Evolutionary conservation across 1,284 basidiomycete species (phyloP).

Genomic region (Fomitopsis betulina): DNA sequence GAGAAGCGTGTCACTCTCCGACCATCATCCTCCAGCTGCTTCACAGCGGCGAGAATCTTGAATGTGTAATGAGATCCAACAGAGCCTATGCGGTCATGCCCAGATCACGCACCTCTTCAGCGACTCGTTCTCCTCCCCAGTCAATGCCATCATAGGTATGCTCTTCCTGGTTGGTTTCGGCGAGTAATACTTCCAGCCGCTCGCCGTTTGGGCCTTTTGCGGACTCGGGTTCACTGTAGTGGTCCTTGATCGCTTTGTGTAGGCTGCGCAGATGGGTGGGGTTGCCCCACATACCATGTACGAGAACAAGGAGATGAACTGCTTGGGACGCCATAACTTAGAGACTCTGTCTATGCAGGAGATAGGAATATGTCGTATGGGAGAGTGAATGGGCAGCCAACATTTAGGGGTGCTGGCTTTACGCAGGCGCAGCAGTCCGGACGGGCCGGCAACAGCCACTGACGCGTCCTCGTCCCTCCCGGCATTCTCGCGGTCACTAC

Average conservation of each 20-base stretch:
- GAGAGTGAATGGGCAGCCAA: background rate
- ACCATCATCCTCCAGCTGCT: slow-evolving; percentile 46
- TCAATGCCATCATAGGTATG: slow-evolving; percentile 64
- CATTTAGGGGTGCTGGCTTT: background rate
- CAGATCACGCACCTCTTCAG: slow-evolving; percentile 60
- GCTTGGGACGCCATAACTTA: background rate
- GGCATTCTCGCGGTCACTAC: too few relatives aligned
- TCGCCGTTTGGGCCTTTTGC: slow-evolving; percentile 24
- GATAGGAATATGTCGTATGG: background rate
- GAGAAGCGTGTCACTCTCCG: slow-evolving; percentile 63
- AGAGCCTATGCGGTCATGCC: background rate
- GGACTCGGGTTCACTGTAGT: slow-evolving; percentile 19
- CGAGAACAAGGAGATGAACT: slow-evolving; percentile 44
- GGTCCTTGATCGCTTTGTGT: slow-evolving; percentile 39
- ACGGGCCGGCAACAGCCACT: background rate
- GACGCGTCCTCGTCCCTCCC: slow-evolving; percentile 7
- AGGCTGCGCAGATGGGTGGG: slow-evolving; percentile 48
- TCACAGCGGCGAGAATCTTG: slow-evolving; percentile 50
- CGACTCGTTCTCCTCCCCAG: slow-evolving; percentile 57
- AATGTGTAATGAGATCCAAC: background rate
- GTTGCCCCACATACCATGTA: slow-evolving; percentile 86
- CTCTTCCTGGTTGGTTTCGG: slow-evolving; percentile 44
- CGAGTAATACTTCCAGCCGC: slow-evolving; percentile 38
- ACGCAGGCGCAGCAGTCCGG: slow-evolving; percentile 1
- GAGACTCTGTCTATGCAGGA: background rate